Conservation (phyloP, 345 rosid genomes). For the Rhizophora apiculata region DNA sequence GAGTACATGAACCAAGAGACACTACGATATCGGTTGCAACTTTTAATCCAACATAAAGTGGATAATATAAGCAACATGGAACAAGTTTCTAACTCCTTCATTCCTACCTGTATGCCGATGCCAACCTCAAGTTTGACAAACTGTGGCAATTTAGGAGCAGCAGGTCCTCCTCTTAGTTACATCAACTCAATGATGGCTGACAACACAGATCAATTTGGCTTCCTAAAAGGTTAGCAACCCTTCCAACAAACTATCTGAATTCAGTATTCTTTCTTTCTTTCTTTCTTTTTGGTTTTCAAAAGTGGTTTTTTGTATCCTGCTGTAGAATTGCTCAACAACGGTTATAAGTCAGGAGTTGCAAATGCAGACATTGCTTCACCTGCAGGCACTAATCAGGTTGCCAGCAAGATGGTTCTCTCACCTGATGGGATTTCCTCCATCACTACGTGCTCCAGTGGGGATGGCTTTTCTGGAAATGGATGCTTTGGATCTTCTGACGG, state of each 20-base stretch:
- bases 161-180: constrained; percentile 1
- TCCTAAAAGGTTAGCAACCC: constrained; percentile 6
- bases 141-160: background rate
- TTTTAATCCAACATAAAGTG: constrained; percentile 8
- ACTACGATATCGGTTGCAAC: constrained; percentile 14
- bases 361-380: constrained; percentile 5
- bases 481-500: constrained; percentile 24
- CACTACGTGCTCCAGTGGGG: constrained; percentile 14
- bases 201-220: constrained; percentile 8
- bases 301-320: too few relatives aligned
- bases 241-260: background rate
- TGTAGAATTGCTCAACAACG: constrained; percentile 7
- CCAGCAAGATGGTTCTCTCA: constrained; percentile 12
- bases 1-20: constrained; percentile 28
- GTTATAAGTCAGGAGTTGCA: constrained; percentile 6
- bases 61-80: background rate
- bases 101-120: background rate
- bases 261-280: background rate
- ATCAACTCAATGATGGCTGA: background rate
- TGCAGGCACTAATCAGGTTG: constrained; percentile 7
- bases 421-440: constrained; percentile 20
- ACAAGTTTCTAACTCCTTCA: constrained; percentile 1
- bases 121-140: constrained; percentile 1
- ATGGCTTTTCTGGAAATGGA: constrained; percentile 16
- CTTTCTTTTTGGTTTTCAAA: background rate